Evolutionary conservation across 306 rosid genomes (phyloP).

Genomic region (Echinosophora koreensis): DNA sequence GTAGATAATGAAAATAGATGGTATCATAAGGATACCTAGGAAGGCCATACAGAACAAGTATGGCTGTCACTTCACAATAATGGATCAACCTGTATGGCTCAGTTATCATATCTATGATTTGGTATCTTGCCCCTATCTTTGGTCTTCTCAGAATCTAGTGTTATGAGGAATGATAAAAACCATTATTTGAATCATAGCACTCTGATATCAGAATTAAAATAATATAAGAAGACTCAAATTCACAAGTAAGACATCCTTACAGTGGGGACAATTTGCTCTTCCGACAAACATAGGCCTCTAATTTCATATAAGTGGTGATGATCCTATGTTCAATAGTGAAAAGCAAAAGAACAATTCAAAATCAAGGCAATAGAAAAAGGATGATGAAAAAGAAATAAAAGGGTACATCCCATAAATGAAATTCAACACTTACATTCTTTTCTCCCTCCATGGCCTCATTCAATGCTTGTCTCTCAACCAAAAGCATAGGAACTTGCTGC

Average conservation of each 20-base stretch:
- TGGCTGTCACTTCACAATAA: constrained; percentile 93
- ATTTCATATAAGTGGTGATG: constrained; percentile 98
- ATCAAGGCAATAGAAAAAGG: constrained; percentile 21
- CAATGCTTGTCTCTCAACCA: constrained; percentile 99
- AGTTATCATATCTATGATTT: constrained; percentile 83
- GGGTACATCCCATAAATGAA: constrained; percentile 1
- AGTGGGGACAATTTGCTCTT: constrained; percentile 90
- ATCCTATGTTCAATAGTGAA: constrained; percentile 64
- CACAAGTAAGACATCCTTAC: constrained; percentile 57
- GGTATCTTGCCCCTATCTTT: constrained; percentile 78
- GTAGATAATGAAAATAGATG: constrained; percentile 2
- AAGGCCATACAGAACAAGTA: constrained; percentile 93
- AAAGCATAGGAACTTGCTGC: constrained; percentile 98
- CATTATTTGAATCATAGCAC: constrained; percentile 13
- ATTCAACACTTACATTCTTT: constrained; percentile 67
- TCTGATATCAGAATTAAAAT: constrained; percentile 22
- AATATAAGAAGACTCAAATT: constrained; percentile 6
- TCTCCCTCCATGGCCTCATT: constrained; percentile 99
- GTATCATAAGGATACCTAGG: constrained; percentile 70
- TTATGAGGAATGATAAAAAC: constrained; percentile 27
- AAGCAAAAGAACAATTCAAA: constrained; percentile 30
- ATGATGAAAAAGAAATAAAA: constrained; percentile 7
- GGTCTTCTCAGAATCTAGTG: constrained; percentile 87
- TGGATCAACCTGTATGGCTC: constrained; percentile 87
- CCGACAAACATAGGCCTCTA: constrained; percentile 97